Base-by-base conservation (phyloP, 495 filamentous ascomycete genomes). In the Choiromyces venosus region DNA sequence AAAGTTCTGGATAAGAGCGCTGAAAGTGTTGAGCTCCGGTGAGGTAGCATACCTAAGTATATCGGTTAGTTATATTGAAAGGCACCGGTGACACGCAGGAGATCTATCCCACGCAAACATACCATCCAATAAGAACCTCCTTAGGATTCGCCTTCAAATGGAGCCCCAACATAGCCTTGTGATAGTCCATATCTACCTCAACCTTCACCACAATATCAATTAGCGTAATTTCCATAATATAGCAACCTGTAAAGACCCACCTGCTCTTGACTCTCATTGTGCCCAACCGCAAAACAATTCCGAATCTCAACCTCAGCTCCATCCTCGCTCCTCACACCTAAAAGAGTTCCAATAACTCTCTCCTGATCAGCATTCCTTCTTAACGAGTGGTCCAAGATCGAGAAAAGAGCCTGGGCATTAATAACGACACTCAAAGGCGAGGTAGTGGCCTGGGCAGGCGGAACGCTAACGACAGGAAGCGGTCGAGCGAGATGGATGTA, bases 101-200 rank as follows among this genome's bases (percentile, higher is more conserved):
- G n/a, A 37, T 40, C 37, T 14, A 29, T 40, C 36, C 21, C 16
- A 33, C 18, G 9, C 12, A 33, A 37, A 21, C 12, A 36, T 73
- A 79, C 95, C 95, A 99, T 78, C 95, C 95, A 39, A 99, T 90
- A 29, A 99, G 87, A 37, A 94, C 89, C 84, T 99, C 95, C 82
- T 92, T 91, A 18, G 96, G 95, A 84, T 93, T 93, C 25, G 93
- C 94, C 86, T 93, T 93, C 76, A 97, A 88, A 82, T 97, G 94
- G 75, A 99, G 86, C 25, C 89, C 89, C 25, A 97, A 88, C 95
- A 99, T 98, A 82, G 94, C 92, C 88, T 98, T 98, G 84, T 99
- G 95, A 82, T 98, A 99, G 84, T 98, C 95, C 88, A 99, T 97
- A 83, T 99, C 95, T 73, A 99, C 96, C 82, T 99, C 95, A 79